These are phyloP conservation scores for Teratosphaeria zuluensis DNA, from an alignment of 2,329 filamentous ascomycete genomes.

Conservation along the genomic window DNA sequence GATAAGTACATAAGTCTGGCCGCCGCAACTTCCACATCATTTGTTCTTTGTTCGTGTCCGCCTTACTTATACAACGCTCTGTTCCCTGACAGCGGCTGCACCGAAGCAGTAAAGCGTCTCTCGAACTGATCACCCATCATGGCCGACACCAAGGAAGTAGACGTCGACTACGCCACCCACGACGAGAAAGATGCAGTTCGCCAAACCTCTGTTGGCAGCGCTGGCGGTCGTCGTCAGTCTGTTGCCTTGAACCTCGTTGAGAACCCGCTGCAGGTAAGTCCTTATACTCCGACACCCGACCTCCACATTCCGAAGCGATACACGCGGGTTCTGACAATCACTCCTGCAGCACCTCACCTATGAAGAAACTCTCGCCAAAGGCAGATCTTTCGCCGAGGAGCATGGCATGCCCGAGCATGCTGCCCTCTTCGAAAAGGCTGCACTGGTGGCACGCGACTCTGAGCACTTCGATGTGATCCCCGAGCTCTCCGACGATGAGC, in stretches of 20 bases:
- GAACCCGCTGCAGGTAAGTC: slow-evolving; percentile 36
- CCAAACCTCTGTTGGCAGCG: background rate
- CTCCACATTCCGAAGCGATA: background rate
- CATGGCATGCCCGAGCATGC: slow-evolving; percentile 29
- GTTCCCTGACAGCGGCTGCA: background rate
- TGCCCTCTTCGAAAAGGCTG: slow-evolving; percentile 37
- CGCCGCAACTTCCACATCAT: background rate
- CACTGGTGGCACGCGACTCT: slow-evolving; percentile 43
- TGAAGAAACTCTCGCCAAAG: slow-evolving; percentile 26
- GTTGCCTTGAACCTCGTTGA: slow-evolving; percentile 39
- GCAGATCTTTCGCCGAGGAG: slow-evolving; percentile 23
- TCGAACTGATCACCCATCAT: background rate
- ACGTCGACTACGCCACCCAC: slow-evolving; percentile 7
- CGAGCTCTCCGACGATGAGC: slow-evolving; percentile 38
- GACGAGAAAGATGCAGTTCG: slow-evolving; percentile 6
- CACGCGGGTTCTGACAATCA: slow-evolving; percentile 6
- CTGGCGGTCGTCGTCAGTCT: slow-evolving; percentile 27
- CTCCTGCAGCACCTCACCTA: slow-evolving; percentile 22
- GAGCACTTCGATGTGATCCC: slow-evolving; percentile 39
- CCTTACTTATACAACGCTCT: background rate
- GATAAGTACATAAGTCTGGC: background rate
- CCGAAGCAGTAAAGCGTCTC: background rate
- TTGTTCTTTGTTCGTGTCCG: background rate
- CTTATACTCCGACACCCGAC: background rate
- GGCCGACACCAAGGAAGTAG: slow-evolving; percentile 4